Evolutionary conservation across 805 yeast species (phyloP).

Genomic region (Nakazawaea wyomingensis): DNA sequence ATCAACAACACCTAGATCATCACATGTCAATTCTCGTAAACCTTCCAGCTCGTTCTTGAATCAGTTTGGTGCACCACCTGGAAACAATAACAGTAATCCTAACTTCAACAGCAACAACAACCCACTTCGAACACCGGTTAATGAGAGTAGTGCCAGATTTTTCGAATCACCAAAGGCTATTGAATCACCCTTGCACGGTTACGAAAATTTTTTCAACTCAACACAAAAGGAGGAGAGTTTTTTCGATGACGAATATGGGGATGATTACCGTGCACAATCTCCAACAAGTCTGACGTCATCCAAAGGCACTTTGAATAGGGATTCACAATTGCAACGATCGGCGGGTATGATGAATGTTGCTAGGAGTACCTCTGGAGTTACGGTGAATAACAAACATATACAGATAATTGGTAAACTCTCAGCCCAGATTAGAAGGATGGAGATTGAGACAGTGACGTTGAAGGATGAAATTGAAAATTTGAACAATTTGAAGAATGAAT

Average conservation of each 20-base stretch:
- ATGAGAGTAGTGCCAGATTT: slow-evolving; percentile 1
- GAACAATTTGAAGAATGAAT: slow-evolving; percentile 52
- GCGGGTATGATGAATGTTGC: too few relatives aligned
- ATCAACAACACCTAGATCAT: slow-evolving; percentile 35
- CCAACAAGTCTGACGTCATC: slow-evolving; percentile 11
- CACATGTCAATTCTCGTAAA: slow-evolving; percentile 6
- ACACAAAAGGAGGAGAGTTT: slow-evolving; percentile 3
- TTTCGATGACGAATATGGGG: slow-evolving; percentile 4
- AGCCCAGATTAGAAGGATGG: slow-evolving; percentile 70
- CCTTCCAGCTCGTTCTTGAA: slow-evolving; percentile 10
- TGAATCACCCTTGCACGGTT: not conserved
- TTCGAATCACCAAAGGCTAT: slow-evolving; percentile 8
- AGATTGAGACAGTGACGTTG: slow-evolving; percentile 64
- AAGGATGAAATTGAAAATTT: slow-evolving; percentile 57
- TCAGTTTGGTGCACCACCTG: not conserved
- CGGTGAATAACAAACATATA: slow-evolving; percentile 27
- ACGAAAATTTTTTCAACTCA: slow-evolving; percentile 2
- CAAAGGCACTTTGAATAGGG: slow-evolving; percentile 7
- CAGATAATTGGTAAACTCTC: slow-evolving; percentile 75
- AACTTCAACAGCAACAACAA: too few relatives aligned
- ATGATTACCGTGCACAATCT: slow-evolving; percentile 6
- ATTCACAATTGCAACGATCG: too few relatives aligned
- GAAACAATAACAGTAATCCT: too few relatives aligned
- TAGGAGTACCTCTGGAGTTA: slow-evolving; percentile 1
- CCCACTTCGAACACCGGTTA: slow-evolving; percentile 4